Base-by-base conservation (phyloP, 257 asterid genomes). In the Scutellaria baicalensis region DNA sequence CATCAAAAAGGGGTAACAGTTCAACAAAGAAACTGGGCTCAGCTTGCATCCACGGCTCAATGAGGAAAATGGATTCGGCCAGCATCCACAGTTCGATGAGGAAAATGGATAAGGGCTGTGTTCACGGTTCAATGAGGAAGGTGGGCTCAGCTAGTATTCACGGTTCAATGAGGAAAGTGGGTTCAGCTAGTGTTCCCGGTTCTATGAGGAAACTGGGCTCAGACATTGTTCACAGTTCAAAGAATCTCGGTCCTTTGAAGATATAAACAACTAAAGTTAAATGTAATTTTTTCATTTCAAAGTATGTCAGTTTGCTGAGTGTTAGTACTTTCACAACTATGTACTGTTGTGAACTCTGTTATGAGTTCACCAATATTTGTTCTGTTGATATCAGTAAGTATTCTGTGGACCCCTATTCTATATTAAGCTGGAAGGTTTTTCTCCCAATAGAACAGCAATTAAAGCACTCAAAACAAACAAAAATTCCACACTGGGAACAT, bases 1-100 rank as follows among this genome's bases (percentile, higher is more conserved):
- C 67, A 8, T 60, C 61, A 13, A 76, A 59, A 65, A 67, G 75
- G 70, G 77, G 65, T 60, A 73, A 64, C 75, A 73, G 62, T 35
- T 82, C 91, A 44, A 68, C 31, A 49, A 58, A 39, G 21, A 69
- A 44, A 33, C 17, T 20, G 18, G 45, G 45, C 6, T 68, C 73
- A 12, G 5, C 57, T 35, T 38, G 44, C 31, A 9, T 20, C n/a
- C 73, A 42, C 18, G 40, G 75, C 38, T 60, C 75, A 5, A 60
- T 38, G 76, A 60, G 75, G 68, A 71, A 61, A 66, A 66, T 64
- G 57, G 57, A 18, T 5, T 49, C 60, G 6, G 61, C 36, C 18
- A 36, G 50, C 20, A 0, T 66, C 5, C 60, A 50, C 4, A 38
- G 71, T 9, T 66, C 71, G 3, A 35, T 17, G 67, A 69, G 75